Evolutionary conservation across 441 rosid genomes (phyloP).

Genomic region (Arabidopsis hybrid): DNA sequence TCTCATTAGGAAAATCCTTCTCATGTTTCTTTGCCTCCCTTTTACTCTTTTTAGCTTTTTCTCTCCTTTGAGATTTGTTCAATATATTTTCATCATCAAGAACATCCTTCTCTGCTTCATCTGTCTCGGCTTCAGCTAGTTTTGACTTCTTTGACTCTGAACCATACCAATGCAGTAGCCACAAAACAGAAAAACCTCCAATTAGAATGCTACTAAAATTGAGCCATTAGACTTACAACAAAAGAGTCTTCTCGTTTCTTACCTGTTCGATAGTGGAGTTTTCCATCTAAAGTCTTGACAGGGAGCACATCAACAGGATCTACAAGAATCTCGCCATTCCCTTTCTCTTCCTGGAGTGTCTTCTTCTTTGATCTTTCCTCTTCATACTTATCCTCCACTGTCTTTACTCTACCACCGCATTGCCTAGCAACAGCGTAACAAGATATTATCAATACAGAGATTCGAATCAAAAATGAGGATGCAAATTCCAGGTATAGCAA

Average conservation of each 20-base stretch:
- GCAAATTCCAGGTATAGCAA: background rate
- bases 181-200: background rate
- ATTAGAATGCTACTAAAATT: background rate
- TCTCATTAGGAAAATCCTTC: slow-evolving; percentile 56
- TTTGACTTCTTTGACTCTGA: slow-evolving; percentile 50
- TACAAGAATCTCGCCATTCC: slow-evolving; percentile 47
- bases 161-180: slow-evolving; percentile 19
- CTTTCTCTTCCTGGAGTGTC: slow-evolving; percentile 52
- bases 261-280: slow-evolving; percentile 70
- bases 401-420: slow-evolving; percentile 53
- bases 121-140: slow-evolving; percentile 38
- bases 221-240: background rate
- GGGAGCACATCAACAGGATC: slow-evolving; percentile 89
- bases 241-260: background rate
- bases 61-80: slow-evolving; percentile 84
- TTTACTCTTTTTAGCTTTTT: slow-evolving; percentile 73
- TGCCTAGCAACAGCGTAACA: slow-evolving; percentile 50
- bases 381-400: slow-evolving; percentile 76
- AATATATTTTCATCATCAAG: slow-evolving; percentile 52
- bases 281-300: slow-evolving; percentile 80
- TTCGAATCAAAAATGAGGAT: background rate
- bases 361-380: slow-evolving; percentile 52
- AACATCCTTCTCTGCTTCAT: slow-evolving; percentile 42
- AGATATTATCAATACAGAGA: background rate
- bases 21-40: slow-evolving; percentile 78